Evolutionary conservation across 2,329 filamentous ascomycete genomes (phyloP), one percentile per base, ranked within the genome.

Genomic region (Chaetomiaceae sp.): DNA sequence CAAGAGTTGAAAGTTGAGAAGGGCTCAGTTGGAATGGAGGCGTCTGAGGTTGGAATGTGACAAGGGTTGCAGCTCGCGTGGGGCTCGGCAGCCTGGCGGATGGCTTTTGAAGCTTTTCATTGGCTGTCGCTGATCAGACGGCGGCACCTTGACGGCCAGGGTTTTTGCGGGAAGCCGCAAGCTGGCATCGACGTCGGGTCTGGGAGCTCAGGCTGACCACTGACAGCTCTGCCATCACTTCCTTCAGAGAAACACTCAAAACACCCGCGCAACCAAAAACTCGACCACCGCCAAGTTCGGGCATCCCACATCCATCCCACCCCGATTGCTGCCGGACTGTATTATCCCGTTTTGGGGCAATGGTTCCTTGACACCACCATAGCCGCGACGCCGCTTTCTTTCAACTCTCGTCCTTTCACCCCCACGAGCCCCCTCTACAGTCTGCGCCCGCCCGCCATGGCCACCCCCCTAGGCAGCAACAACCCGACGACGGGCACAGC

Each of bases 391-490:
- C 13, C 41, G 6, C 34, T 9, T 17, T 43, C 10, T 19, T n/a
- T n/a, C n/a, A n/a, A n/a, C n/a, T n/a, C n/a, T n/a, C n/a, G n/a
- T n/a, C 19, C 23, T 3, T 44, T 25, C 33, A 17, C 45, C 34
- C 31, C 16, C 41, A 38, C 25, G 33, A 25, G 9, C 21, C 13
- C 31, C 48, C 20, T 37, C 31, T 31, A 44, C 52, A 25, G 37
- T 37, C 9, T n/a, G 16, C 20, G 10, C 31, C 39, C 30, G 8
- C 41, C 19, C 41, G 19, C 17, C 14, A 61, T 62, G 55, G 59
- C 67, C 58, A 67, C 66, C 41, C 23, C 51, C n/a, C n/a, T n/a
- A 40, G 49, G 43, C 40, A 20, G 43, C 9, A 37, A 25, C 43
- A 34, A 27, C 30, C 30, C 30, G 30, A 12, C 30, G 30, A 7